Evolutionary conservation across 2,329 filamentous ascomycete genomes (phyloP).

Genomic region (Alternaria viburni): DNA sequence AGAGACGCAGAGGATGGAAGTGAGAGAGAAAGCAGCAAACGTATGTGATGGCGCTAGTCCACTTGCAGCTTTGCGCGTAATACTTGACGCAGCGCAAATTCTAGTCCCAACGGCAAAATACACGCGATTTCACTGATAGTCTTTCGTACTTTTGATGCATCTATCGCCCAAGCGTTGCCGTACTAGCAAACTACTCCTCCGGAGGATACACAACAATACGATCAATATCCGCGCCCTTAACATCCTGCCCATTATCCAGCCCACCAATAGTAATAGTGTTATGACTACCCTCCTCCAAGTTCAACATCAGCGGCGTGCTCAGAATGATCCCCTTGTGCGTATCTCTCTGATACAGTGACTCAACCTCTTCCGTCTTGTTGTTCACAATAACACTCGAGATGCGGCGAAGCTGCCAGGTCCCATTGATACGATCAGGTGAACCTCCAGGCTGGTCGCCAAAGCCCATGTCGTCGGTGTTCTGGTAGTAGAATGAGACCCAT

Average conservation of each 20-base stretch:
- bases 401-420: slow-evolving; percentile 65
- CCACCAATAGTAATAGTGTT: slow-evolving; percentile 67
- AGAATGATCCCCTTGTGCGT: slow-evolving; percentile 66
- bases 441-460: slow-evolving; percentile 63
- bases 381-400: slow-evolving; percentile 68
- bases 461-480: slow-evolving; percentile 67
- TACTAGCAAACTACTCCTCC: slow-evolving; percentile 44
- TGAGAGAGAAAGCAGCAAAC: no score
- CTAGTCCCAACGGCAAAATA: no score
- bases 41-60: no score
- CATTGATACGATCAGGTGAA: slow-evolving; percentile 64
- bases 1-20: no score
- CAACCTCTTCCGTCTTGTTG: slow-evolving; percentile 55
- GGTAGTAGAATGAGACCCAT: slow-evolving; percentile 65
- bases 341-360: slow-evolving; percentile 61
- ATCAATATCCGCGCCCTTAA: slow-evolving; percentile 65
- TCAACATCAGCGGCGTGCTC: slow-evolving; percentile 62
- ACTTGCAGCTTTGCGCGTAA: no score
- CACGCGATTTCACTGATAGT: no score
- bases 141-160: no score
- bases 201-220: slow-evolving; percentile 66
- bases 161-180: no score
- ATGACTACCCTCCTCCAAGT: slow-evolving; percentile 60
- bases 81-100: no score
- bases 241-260: slow-evolving; percentile 61